A percentile compares a stretch with the other conserved stretches of the same genome.
Conservation (phyloP, 2,329 filamentous ascomycete genomes). For the Alternaria ethzedia region DNA sequence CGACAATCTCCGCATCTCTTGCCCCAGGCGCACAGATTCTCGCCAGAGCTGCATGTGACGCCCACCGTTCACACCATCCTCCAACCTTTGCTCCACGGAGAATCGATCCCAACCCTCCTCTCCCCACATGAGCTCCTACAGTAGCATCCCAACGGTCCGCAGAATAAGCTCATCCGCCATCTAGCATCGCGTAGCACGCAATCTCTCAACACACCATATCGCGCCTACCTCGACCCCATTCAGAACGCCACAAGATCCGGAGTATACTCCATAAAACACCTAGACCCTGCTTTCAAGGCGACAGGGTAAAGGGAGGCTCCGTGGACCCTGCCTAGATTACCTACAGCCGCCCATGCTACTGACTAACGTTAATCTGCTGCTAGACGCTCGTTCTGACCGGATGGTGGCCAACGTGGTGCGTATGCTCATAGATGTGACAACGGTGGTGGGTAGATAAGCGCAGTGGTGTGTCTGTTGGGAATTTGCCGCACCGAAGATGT, state of each 20-base stretch:
- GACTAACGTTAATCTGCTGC: neutral
- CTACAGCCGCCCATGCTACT: constrained; percentile 1
- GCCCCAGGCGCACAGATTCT: neutral
- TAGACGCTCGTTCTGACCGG: neutral
- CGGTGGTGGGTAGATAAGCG: constrained; percentile 7
- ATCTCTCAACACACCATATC: constrained; percentile 13
- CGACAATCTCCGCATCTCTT: neutral
- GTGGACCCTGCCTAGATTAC: constrained; percentile 7
- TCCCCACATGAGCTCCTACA: constrained; percentile 1
- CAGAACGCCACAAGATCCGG: constrained; percentile 1
- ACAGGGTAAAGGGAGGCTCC: neutral
- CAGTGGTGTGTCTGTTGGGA: constrained; percentile 16
- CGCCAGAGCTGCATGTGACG: neutral
- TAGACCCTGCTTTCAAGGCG: neutral
- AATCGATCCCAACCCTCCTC: constrained; percentile 3
- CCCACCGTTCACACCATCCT: neutral
- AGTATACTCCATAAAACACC: constrained; percentile 6
- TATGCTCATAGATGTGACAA: neutral
- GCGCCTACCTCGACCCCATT: neutral
- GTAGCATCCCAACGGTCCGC: constrained; percentile 16
- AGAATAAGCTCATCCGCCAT: constrained; percentile 17
- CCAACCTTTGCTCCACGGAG: neutral
- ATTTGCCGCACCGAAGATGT: constrained; percentile 15
- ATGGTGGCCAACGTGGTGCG: constrained; percentile 1
- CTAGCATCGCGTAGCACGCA: constrained; percentile 8